phyloP scores from a whole-genome alignment of 352 stramenopile genomes.

The Phytopythium sindhum region DNA sequence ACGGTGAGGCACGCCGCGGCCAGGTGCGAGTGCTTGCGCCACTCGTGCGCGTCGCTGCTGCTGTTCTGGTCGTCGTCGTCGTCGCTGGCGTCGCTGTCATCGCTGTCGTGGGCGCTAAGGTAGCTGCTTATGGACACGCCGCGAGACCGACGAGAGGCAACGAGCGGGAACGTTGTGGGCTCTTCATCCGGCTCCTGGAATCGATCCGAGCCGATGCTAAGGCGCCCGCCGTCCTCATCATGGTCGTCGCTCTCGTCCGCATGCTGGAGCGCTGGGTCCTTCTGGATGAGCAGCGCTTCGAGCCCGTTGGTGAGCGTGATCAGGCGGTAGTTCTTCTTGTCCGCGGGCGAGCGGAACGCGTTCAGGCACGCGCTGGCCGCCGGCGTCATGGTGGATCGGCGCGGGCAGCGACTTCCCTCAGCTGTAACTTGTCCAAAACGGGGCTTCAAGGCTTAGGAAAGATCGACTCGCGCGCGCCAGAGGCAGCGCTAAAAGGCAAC shows the following conservation, averaged over 20 bases:
- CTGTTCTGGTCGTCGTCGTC: slow-evolving; percentile 12
- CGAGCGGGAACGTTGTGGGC: slow-evolving; percentile 6
- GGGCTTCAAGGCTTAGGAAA: neutral
- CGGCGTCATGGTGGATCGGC: neutral
- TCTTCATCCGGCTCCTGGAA: slow-evolving; percentile 4
- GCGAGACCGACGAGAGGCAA: neutral
- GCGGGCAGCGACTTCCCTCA: neutral
- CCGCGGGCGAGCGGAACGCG: slow-evolving; percentile 45
- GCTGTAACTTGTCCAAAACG: neutral
- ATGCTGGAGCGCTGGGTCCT: slow-evolving; percentile 11
- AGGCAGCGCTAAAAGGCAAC: neutral
- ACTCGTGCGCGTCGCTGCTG: slow-evolving; percentile 6
- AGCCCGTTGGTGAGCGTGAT: slow-evolving; percentile 65
- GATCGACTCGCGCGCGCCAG: slow-evolving; percentile 1
- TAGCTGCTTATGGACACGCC: slow-evolving; percentile 8
- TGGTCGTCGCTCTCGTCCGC: neutral
- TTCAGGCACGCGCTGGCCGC: slow-evolving; percentile 26
- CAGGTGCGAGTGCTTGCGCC: slow-evolving; percentile 16
- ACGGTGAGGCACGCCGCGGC: slow-evolving; percentile 58
- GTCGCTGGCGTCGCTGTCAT: slow-evolving; percentile 14
- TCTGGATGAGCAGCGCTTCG: slow-evolving; percentile 61
- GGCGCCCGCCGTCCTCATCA: neutral
- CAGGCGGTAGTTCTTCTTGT: slow-evolving; percentile 73
- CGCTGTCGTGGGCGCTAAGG: slow-evolving; percentile 3
- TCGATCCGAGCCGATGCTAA: neutral